Evolutionary conservation across 345 rosid species (phyloP).

Genomic region (Eucalyptus erythrocorys): DNA sequence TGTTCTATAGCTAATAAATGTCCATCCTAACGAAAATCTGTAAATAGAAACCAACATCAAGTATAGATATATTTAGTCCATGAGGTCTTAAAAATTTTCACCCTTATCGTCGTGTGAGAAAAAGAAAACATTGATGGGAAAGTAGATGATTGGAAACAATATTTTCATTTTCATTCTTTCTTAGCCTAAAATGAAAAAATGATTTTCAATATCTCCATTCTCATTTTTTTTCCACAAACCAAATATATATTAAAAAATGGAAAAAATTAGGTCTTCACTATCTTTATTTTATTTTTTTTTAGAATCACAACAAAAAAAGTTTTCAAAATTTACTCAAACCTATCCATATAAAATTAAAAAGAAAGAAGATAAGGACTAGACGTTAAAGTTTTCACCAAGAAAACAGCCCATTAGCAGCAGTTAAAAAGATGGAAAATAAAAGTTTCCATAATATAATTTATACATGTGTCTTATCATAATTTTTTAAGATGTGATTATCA

Average conservation of each 20-base stretch:
- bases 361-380: neutral
- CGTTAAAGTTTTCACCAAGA: neutral
- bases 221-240: too few relatives aligned
- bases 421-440: neutral
- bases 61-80: neutral
- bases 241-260: neutral
- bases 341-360: neutral
- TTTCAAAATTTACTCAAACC: neutral
- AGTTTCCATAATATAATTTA: too few relatives aligned
- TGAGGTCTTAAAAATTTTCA: accelerated
- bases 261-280: neutral
- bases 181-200: neutral
- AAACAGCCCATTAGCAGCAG: neutral
- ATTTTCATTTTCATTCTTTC: too few relatives aligned
- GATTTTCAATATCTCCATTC: neutral
- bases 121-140: neutral
- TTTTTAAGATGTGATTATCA: too few relatives aligned
- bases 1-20: too few relatives aligned
- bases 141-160: accelerated
- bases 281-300: too few relatives aligned
- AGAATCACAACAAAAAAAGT: neutral
- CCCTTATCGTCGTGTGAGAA: accelerated
- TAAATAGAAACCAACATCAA: neutral
- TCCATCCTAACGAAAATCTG: too few relatives aligned
- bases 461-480: too few relatives aligned